Evolutionary conservation across 495 filamentous ascomycete genomes (phyloP).

Genomic region (Extremus antarcticus): DNA sequence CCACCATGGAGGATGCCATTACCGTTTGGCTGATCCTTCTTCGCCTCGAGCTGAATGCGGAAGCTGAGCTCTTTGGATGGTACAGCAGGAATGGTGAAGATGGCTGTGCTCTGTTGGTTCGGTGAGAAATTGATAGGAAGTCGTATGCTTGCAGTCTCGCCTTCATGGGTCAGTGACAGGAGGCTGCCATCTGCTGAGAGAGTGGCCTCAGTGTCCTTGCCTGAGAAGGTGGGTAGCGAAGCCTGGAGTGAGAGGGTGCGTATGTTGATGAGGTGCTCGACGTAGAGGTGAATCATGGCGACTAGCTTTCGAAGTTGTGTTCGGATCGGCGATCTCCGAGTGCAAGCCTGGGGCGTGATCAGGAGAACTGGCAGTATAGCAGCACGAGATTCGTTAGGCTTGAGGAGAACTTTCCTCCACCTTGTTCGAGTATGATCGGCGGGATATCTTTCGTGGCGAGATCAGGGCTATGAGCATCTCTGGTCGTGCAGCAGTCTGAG

Average conservation of each 20-base stretch:
- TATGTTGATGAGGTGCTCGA: constrained; percentile 81
- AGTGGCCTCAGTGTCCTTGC: constrained; percentile 35
- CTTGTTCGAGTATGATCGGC: no score
- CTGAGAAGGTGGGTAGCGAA: constrained; percentile 44
- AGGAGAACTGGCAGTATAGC: no score
- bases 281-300: constrained; percentile 47
- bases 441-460: no score
- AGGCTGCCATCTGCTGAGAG: constrained; percentile 40
- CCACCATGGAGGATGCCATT: constrained; percentile 22
- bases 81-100: constrained; percentile 29
- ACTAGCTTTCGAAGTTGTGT: no score
- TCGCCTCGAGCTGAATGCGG: constrained; percentile 52
- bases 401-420: no score
- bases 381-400: no score
- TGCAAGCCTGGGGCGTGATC: neutral
- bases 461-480: no score
- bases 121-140: constrained; percentile 53
- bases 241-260: constrained; percentile 68
- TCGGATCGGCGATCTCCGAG: no score
- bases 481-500: no score
- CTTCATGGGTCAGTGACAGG: constrained; percentile 45
- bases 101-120: constrained; percentile 25
- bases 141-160: constrained; percentile 42
- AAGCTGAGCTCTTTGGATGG: constrained; percentile 47
- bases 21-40: constrained; percentile 4